A percentile compares a stretch with the other conserved stretches of the same genome.
These are phyloP conservation scores for Capronia epimyces DNA, from an alignment of 2,329 filamentous ascomycete species.

Conservation along the genomic window DNA sequence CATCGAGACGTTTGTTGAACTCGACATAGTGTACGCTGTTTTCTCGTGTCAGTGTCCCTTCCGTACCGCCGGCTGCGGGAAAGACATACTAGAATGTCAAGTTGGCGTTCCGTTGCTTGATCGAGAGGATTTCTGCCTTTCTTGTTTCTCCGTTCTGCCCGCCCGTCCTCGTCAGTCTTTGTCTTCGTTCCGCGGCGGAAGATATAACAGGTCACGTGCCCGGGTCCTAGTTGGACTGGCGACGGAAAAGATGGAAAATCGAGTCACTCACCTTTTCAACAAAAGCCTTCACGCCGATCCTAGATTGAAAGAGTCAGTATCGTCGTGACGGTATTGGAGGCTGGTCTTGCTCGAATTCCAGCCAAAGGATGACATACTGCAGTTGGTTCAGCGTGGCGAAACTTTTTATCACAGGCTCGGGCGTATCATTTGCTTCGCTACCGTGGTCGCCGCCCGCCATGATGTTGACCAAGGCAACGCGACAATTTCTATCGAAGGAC, in stretches of 20 bases:
- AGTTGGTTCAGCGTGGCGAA: constrained; percentile 80
- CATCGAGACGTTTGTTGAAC: constrained; percentile 81
- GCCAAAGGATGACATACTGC: constrained; percentile 50
- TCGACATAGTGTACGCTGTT: constrained; percentile 87
- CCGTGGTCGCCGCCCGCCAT: constrained; percentile 55
- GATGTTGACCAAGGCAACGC: constrained; percentile 12
- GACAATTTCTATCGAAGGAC: constrained; percentile 17
- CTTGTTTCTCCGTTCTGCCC: constrained; percentile 69
- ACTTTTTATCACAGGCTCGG: constrained; percentile 64
- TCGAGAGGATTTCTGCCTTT: constrained; percentile 93
- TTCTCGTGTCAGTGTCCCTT: neutral
- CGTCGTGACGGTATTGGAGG: neutral
- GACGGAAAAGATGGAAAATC: constrained; percentile 2
- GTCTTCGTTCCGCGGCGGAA: constrained; percentile 3
- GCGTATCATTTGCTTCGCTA: constrained; percentile 50
- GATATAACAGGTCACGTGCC: constrained; percentile 23
- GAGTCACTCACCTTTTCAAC: constrained; percentile 60
- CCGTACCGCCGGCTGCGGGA: too few relatives aligned
- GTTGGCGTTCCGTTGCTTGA: constrained; percentile 80
- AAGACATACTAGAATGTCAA: constrained; percentile 68
- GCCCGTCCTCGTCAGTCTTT: constrained; percentile 2
- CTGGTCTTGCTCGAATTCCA: neutral
- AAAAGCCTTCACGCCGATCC: constrained; percentile 62
- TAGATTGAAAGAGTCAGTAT: constrained; percentile 34
- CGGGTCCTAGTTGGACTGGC: neutral